These are phyloP conservation scores for Margaritispora aquatica DNA, from an alignment of 495 filamentous ascomycete species.

Conservation along the genomic window DNA sequence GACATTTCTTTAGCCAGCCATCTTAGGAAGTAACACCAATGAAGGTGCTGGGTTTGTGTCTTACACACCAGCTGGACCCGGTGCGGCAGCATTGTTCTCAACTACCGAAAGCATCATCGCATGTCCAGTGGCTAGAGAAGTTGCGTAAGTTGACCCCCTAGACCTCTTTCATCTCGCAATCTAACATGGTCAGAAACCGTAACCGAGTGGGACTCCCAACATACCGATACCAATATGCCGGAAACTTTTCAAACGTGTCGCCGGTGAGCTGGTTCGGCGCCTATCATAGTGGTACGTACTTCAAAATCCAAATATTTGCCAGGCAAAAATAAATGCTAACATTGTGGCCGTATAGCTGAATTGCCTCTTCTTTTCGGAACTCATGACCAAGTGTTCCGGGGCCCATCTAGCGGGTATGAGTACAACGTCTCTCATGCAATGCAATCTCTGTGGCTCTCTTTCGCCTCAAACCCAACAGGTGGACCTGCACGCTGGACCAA, in stretches of 20 bases:
- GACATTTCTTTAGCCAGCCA: conserved; percentile 26
- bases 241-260: conserved; percentile 40
- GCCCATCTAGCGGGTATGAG: neutral
- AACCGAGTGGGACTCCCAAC: conserved; percentile 27
- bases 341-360: neutral
- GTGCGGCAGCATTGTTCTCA: neutral
- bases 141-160: neutral
- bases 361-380: neutral
- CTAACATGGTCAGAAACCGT: neutral
- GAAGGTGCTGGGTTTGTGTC: conserved; percentile 32
- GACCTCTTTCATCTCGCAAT: neutral
- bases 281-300: conserved; percentile 30
- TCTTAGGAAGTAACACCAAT: conserved; percentile 37
- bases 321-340: neutral
- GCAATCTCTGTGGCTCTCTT: conserved; percentile 22
- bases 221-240: conserved; percentile 43
- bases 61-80: conserved; percentile 16
- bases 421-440: neutral
- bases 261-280: conserved; percentile 40
- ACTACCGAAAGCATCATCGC: conserved; percentile 5
- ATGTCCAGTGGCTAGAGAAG: conserved; percentile 1
- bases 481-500: neutral
- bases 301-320: neutral
- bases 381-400: neutral
- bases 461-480: conserved; percentile 13